Evolutionary conservation across 441 rosid species (phyloP).

Genomic region (Omphalea diandra): DNA sequence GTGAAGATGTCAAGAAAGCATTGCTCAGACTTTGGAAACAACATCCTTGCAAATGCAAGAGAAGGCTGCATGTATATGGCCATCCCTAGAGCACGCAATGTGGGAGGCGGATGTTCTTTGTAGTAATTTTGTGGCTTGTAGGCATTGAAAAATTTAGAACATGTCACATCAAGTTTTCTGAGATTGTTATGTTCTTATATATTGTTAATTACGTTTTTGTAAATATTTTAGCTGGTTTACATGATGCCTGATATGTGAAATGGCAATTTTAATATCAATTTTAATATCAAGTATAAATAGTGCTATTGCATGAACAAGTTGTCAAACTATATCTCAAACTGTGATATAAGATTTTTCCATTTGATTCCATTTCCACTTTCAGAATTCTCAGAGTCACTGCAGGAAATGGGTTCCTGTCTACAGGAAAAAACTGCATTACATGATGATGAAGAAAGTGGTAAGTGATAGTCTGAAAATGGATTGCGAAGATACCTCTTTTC

Average conservation of each 20-base stretch:
- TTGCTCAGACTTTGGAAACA: neutral
- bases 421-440: conserved; percentile 65
- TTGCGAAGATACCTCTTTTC: neutral
- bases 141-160: neutral
- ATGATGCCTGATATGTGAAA: neutral
- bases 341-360: conserved; percentile 3
- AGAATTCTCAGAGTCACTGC: conserved; percentile 97
- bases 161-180: neutral
- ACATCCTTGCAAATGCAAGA: neutral
- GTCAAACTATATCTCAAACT: neutral
- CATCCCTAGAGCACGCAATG: neutral
- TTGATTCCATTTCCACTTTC: conserved; percentile 27
- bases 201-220: neutral
- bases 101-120: neutral
- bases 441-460: conserved; percentile 73
- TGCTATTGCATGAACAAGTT: neutral
- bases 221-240: conserved; percentile 2
- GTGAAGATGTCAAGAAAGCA: neutral
- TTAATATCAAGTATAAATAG: neutral
- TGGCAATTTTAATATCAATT: neutral
- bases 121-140: neutral
- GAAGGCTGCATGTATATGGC: neutral
- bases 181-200: neutral
- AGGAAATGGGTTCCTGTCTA: conserved; percentile 92
- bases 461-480: conserved; percentile 16